Conservation (phyloP, 1,284 basidiomycete genomes). For the Mrakiaceae sp. region DNA sequence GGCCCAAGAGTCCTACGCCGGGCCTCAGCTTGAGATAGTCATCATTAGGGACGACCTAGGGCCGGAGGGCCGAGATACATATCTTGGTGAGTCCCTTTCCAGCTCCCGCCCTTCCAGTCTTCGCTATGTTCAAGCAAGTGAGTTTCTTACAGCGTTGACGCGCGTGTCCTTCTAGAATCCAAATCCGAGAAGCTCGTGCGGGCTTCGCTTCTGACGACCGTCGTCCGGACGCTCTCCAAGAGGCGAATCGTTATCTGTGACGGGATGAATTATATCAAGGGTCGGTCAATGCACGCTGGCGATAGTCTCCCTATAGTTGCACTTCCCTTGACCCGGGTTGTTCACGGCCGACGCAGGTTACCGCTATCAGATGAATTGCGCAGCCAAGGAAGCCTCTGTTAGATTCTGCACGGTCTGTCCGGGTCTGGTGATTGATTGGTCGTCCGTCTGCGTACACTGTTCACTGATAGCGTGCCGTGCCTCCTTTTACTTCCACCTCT, state of each 20-base stretch:
- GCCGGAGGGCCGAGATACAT: conserved; percentile 53
- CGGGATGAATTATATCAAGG: conserved; percentile 89
- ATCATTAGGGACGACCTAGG: conserved; percentile 64
- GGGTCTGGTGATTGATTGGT: not conserved
- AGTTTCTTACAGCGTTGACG: not conserved
- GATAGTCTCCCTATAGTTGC: no score
- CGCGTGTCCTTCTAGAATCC: not conserved
- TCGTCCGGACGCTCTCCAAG: conserved; percentile 59
- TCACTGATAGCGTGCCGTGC: not conserved
- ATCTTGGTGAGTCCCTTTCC: conserved; percentile 51
- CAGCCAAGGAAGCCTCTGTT: conserved; percentile 74
- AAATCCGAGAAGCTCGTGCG: conserved; percentile 70
- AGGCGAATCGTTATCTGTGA: conserved; percentile 81
- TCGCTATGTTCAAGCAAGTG: no score
- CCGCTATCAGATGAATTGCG: conserved; percentile 95
- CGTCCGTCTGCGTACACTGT: conserved; percentile 42
- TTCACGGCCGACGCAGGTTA: conserved; percentile 44
- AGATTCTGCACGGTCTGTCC: conserved; percentile 72
- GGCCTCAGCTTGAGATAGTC: conserved; percentile 46
- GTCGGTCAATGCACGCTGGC: conserved; percentile 10
- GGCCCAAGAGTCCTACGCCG: conserved; percentile 41
- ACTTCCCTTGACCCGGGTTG: no score
- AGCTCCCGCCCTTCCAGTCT: not conserved
- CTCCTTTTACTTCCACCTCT: not conserved
- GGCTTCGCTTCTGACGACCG: conserved; percentile 71